Evolutionary conservation across 768 basidiomycete species (phyloP).

Genomic region (Paxillus involutus): DNA sequence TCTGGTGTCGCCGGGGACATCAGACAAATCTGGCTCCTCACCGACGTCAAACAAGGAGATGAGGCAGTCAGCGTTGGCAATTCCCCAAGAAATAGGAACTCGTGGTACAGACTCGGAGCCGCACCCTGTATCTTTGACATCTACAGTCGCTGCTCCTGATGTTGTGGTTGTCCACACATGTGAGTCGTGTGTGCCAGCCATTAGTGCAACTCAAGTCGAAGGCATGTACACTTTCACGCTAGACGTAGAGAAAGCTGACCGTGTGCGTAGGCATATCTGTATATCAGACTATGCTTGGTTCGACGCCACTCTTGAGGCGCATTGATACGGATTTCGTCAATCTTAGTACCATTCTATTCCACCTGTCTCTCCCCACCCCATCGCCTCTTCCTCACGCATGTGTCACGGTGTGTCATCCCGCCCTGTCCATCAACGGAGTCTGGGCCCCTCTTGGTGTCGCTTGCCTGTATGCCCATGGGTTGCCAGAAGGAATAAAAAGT

Average conservation of each 20-base stretch:
- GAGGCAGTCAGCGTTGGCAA: background rate
- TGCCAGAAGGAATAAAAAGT: conserved; percentile 38
- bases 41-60: conserved; percentile 1
- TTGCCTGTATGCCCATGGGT: conserved; percentile 38
- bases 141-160: conserved; percentile 15
- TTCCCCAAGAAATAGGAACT: conserved; percentile 5
- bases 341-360: conserved; percentile 48
- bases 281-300: conserved; percentile 65
- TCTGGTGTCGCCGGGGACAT: conserved; percentile 6
- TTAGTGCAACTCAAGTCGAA: conserved; percentile 70
- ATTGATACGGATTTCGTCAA: conserved; percentile 82
- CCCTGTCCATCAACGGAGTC: conserved; percentile 53
- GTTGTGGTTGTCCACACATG: conserved; percentile 63
- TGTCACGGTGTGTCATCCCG: conserved; percentile 51
- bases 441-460: conserved; percentile 69
- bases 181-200: conserved; percentile 58
- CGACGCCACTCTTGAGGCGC: conserved; percentile 60
- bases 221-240: conserved; percentile 40
- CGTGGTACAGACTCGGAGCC: conserved; percentile 4
- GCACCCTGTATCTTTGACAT: background rate
- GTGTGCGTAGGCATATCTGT: conserved; percentile 62
- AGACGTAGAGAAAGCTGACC: conserved; percentile 6
- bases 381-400: conserved; percentile 45
- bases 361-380: conserved; percentile 32
- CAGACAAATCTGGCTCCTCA: background rate